phyloP scores from a whole-genome alignment of 2,329 filamentous ascomycete genomes.

The Sporothrix pallida region DNA sequence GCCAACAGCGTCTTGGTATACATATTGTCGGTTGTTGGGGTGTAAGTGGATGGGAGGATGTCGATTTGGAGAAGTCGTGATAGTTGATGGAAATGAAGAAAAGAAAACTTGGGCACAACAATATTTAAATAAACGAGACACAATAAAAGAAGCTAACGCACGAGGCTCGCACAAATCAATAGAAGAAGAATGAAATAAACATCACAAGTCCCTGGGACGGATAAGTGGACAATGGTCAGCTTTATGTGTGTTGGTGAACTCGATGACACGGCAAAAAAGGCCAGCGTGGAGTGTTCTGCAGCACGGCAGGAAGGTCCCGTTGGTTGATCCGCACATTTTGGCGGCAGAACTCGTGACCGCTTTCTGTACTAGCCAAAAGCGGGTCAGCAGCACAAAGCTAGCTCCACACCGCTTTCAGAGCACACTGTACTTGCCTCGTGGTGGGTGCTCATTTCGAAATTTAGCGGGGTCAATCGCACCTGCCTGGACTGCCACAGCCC shows the following conservation, averaged over 20 bases:
- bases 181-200: neutral
- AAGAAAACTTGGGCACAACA: neutral
- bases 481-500: too few species aligned
- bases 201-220: neutral
- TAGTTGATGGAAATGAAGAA: neutral
- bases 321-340: neutral
- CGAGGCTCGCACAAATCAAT: neutral
- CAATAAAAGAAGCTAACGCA: neutral
- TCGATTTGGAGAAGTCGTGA: neutral
- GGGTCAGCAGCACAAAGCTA: neutral
- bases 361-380: neutral
- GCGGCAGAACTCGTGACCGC: conserved; percentile 19
- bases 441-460: conserved; percentile 8
- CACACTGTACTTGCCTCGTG: neutral
- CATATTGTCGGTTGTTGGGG: neutral
- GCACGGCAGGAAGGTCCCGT: neutral
- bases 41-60: neutral
- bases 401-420: conserved; percentile 9
- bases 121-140: neutral
- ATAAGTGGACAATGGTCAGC: neutral
- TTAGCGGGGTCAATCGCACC: neutral
- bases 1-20: conserved; percentile 44
- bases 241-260: neutral
- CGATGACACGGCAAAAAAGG: conserved; percentile 46
- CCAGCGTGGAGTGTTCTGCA: conserved; percentile 50